Evolutionary conservation across 345 rosid genomes (phyloP).

Genomic region (Eucalyptus pauciflora): DNA sequence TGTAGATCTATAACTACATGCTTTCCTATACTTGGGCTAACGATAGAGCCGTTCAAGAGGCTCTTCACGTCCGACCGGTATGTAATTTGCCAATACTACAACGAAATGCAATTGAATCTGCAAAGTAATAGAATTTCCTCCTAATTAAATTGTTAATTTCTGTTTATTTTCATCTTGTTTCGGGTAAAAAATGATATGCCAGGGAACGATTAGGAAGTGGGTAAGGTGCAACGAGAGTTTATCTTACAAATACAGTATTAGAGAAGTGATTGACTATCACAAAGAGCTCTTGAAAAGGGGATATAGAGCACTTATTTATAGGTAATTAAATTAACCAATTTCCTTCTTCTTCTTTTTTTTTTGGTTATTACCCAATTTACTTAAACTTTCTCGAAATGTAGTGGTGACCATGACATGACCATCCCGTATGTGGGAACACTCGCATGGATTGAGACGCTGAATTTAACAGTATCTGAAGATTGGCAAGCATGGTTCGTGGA

Average conservation of each 20-base stretch:
- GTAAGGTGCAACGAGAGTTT: background rate
- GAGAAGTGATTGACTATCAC: background rate
- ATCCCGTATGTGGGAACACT: background rate
- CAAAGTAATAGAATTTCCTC: background rate
- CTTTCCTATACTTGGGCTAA: too few relatives aligned
- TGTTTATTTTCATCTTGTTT: background rate
- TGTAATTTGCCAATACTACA: background rate
- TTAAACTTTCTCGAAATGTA: background rate
- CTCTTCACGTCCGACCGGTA: too few relatives aligned
- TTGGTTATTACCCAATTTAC: background rate
- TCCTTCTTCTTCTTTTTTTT: background rate
- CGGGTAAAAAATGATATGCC: background rate
- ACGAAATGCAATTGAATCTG: background rate
- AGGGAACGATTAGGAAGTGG: background rate
- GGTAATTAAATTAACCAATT: background rate
- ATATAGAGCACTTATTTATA: background rate
- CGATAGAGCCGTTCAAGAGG: too few relatives aligned
- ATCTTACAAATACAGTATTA: background rate
- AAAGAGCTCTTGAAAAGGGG: background rate
- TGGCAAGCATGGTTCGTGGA: background rate
- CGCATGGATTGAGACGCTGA: background rate
- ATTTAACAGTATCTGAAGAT: background rate
- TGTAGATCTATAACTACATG: too few relatives aligned
- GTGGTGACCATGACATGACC: background rate
- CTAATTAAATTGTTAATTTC: background rate